phyloP scores from a whole-genome alignment of 176 grass and related monocot genomes.

The Eleusine coracana region DNA sequence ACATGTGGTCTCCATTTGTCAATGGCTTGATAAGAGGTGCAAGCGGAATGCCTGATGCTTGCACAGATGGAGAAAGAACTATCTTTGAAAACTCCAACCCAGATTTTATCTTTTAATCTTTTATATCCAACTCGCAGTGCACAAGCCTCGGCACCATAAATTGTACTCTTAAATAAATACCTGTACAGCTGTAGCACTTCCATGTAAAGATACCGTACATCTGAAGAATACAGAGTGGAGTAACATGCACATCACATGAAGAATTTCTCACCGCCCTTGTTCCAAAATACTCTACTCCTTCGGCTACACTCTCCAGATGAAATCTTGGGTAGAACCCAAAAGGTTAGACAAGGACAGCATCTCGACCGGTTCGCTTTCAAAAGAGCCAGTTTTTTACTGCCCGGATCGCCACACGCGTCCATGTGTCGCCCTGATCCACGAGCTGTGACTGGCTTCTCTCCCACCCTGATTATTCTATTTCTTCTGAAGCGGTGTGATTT shows the following conservation, averaged over 20 bases:
- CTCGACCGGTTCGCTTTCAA: conserved; percentile 23
- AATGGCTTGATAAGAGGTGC: neutral
- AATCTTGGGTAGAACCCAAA: conserved; percentile 21
- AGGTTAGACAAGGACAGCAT: conserved; percentile 36
- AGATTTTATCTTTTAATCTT: neutral
- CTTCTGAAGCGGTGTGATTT: neutral
- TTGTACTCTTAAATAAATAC: neutral
- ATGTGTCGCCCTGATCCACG: conserved; percentile 25
- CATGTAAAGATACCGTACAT: neutral
- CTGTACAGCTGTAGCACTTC: neutral
- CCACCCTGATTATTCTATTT: neutral
- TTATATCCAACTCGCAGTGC: neutral
- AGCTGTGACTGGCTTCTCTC: neutral
- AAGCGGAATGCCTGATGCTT: neutral
- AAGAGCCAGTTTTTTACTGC: conserved; percentile 15
- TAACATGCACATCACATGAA: neutral
- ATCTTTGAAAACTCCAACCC: neutral
- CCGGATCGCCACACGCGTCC: conserved; percentile 16
- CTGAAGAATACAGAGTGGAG: conserved; percentile 3
- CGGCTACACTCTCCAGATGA: neutral
- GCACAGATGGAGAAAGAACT: neutral
- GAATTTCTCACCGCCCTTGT: neutral
- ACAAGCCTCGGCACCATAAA: neutral
- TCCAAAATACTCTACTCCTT: neutral
- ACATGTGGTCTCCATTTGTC: neutral